Evolutionary conservation across 2,329 filamentous ascomycete species (phyloP), one percentile per base, ranked within the genome.

Genomic region (Colletotrichum sojae): DNA sequence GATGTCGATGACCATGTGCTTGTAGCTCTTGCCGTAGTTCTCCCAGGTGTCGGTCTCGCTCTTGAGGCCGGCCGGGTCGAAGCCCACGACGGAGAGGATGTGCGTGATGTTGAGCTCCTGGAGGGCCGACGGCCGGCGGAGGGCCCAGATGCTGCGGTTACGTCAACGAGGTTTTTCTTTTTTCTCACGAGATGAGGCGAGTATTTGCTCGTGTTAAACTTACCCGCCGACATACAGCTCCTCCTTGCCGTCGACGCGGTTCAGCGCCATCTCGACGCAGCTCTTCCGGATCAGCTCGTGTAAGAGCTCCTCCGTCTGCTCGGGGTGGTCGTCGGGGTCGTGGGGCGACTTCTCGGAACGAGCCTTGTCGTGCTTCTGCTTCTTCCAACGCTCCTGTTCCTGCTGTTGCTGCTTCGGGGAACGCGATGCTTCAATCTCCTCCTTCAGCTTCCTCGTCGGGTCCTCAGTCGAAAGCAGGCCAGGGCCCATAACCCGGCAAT

Each of bases 101-200:
- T 98, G 95, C 3, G 94, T 97, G 78, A 99, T 94, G 73, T 91
- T 90, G 73, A 90, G 89, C 71, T 92, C 88, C 72, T 88, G 83
- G 56, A 98, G 85, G 43, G 90, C 87, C 62, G 91, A 86, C 70
- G 90, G 90, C 70, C 92, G 90, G 69, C 91, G 90, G 71, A 98
- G 83, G 49, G 92, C 90, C 83, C 95, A 95, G 72, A 97, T 88
- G 67, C 95, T 97, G 80, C 56, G 54, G 65, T 53, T 39, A 59
- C 25, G 51, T 54, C 48, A 20, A 13, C 46, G 20, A 16, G 15
- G 45, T 4, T 8, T 46, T 5, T 20, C 60, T 18, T 51, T 22
- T n/a, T 70, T 40, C 15, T 40, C 54, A 66, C n/a, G 25, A 36
- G 31, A 10, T 6, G 10, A 3, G 31, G 31, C 2, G 31, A 31